These are phyloP conservation scores for Tulasnella sp. DNA, from an alignment of 768 basidiomycete genomes.

Conservation along the genomic window DNA sequence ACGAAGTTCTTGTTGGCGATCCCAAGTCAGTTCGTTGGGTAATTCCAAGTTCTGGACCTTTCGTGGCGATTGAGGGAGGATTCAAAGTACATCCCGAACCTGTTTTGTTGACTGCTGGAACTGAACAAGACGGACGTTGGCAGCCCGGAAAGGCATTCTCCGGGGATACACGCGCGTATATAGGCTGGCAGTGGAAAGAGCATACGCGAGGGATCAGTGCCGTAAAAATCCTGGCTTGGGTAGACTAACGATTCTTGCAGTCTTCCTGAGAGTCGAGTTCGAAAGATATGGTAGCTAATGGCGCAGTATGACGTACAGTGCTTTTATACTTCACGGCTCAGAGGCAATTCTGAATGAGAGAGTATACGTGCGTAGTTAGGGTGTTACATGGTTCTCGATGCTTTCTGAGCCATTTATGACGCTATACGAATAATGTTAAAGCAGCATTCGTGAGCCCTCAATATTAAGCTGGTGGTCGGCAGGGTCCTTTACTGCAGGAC, in stretches of 20 bases:
- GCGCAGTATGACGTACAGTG: no score
- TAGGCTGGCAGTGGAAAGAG: neutral
- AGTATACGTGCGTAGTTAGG: no score
- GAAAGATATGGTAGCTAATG: no score
- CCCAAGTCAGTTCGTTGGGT: neutral
- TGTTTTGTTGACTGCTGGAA: neutral
- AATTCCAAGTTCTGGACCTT: neutral
- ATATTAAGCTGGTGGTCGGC: no score
- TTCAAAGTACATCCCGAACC: neutral
- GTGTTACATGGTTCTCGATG: no score
- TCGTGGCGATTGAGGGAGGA: neutral
- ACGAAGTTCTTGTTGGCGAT: neutral
- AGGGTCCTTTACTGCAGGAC: no score
- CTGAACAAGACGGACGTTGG: neutral
- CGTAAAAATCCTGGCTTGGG: neutral
- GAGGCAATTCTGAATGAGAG: no score
- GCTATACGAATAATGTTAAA: no score
- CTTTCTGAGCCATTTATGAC: no score
- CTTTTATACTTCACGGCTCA: no score
- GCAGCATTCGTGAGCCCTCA: no score
- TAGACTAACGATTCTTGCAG: neutral
- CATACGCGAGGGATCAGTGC: neutral
- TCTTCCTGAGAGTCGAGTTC: neutral
- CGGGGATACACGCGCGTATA: neutral
- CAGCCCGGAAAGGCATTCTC: neutral